A percentile compares a stretch with the other conserved stretches of the same genome.
phyloP scores from a whole-genome alignment of 768 basidiomycete species.

The Psilocybe sp. region DNA sequence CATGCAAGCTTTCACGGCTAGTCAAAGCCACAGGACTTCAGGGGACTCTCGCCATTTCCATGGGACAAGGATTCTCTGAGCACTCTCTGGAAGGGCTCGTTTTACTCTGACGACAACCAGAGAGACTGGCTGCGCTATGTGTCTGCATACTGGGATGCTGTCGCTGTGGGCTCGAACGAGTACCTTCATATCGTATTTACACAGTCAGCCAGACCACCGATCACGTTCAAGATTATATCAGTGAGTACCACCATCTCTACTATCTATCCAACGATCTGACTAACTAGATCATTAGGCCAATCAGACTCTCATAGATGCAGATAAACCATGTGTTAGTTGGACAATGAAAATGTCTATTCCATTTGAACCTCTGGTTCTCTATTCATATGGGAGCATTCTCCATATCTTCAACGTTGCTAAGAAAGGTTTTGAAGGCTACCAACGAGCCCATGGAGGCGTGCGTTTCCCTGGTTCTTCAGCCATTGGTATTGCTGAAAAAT shows the following conservation, averaged over 20 bases:
- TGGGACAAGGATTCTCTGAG: slow-evolving; percentile 37
- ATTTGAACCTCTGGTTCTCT: slow-evolving; percentile 58
- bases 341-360: slow-evolving; percentile 41
- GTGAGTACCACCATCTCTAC: slow-evolving; percentile 12
- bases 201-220: slow-evolving; percentile 24
- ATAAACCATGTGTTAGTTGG: slow-evolving; percentile 54
- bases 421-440: slow-evolving; percentile 38
- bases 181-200: slow-evolving; percentile 36
- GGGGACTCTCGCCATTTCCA: slow-evolving; percentile 46
- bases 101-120: slow-evolving; percentile 25
- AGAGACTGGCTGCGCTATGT: slow-evolving; percentile 45
- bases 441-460: slow-evolving; percentile 76
- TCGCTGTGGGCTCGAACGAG: slow-evolving; percentile 43
- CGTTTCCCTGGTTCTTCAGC: slow-evolving; percentile 20
- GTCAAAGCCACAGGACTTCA: slow-evolving; percentile 28
- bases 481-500: background rate
- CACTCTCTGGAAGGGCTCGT: slow-evolving; percentile 34
- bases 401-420: slow-evolving; percentile 51
- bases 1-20: slow-evolving; percentile 23
- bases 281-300: slow-evolving; percentile 5
- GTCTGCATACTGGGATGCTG: slow-evolving; percentile 45
- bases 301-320: slow-evolving; percentile 22
- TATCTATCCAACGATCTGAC: background rate
- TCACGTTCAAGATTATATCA: slow-evolving; percentile 34
- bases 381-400: slow-evolving; percentile 51